Evolutionary conservation across 352 stramenopile species (phyloP).

Genomic region (Phytophthora pinifolia): DNA sequence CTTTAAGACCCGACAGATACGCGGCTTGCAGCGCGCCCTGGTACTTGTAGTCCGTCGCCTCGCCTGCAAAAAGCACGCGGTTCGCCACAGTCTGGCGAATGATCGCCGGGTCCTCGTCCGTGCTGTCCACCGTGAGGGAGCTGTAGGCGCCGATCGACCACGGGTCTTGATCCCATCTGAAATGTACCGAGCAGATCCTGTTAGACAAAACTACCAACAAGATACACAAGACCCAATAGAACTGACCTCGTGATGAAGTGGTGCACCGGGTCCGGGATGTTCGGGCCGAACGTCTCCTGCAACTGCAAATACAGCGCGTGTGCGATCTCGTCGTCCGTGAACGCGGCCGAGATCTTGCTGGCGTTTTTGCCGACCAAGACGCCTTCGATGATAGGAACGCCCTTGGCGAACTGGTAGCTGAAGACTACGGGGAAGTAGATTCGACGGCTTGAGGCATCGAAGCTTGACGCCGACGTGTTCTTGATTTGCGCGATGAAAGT

Average conservation of each 20-base stretch:
- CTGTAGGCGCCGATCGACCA: constrained; percentile 64
- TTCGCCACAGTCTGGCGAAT: constrained; percentile 39
- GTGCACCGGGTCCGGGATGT: constrained; percentile 36
- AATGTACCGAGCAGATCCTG: neutral
- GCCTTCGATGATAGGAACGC: constrained; percentile 52
- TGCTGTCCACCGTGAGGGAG: constrained; percentile 61
- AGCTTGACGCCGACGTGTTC: neutral
- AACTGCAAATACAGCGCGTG: constrained; percentile 46
- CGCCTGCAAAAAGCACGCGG: constrained; percentile 63
- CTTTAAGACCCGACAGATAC: constrained; percentile 55
- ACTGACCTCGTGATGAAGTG: constrained; percentile 56
- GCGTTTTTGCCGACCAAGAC: constrained; percentile 53
- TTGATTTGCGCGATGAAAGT: constrained; percentile 48
- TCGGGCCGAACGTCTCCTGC: constrained; percentile 40
- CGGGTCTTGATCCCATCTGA: constrained; percentile 61
- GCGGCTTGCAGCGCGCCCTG: constrained; percentile 66
- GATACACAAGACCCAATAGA: neutral
- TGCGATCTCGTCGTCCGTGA: constrained; percentile 48
- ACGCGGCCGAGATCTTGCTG: constrained; percentile 35
- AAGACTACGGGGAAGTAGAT: constrained; percentile 62
- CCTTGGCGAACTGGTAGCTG: constrained; percentile 60
- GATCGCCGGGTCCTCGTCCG: constrained; percentile 53
- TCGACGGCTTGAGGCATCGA: constrained; percentile 12
- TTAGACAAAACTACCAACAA: neutral
- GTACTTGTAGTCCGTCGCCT: constrained; percentile 71